Percentiles rank a stretch among this genome's conserved stretches.
Evolutionary conservation across 2,329 filamentous ascomycete genomes (phyloP).

Genomic region (Fragosphaeria purpurea): DNA sequence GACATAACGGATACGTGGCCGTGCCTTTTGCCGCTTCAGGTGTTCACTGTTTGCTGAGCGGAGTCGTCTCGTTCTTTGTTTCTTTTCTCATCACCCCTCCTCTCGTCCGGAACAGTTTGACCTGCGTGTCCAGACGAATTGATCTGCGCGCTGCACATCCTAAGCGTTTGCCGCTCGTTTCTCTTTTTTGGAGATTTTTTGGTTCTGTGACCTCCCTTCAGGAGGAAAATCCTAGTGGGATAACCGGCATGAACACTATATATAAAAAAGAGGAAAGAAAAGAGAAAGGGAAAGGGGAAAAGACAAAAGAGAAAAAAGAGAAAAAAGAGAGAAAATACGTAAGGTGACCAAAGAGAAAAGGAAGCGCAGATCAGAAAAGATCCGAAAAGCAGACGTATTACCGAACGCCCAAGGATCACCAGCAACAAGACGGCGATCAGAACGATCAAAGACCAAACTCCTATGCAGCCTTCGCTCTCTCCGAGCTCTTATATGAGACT

Average conservation of each 20-base stretch:
- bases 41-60: too few relatives aligned
- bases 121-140: conserved; percentile 7
- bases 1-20: too few relatives aligned
- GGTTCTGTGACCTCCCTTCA: background rate
- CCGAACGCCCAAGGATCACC: too few relatives aligned
- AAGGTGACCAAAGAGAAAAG: background rate
- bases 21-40: too few relatives aligned
- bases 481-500: too few relatives aligned
- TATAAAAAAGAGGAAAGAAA: background rate
- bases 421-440: too few relatives aligned
- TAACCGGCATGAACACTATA: too few relatives aligned
- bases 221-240: too few relatives aligned
- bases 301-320: background rate
- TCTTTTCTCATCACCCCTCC: background rate
- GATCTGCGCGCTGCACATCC: conserved; percentile 3
- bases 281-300: background rate
- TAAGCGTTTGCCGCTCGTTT: background rate
- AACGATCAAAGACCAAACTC: too few relatives aligned
- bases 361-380: background rate
- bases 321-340: background rate
- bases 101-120: conserved; percentile 4
- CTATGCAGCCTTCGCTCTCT: too few relatives aligned
- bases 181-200: background rate
- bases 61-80: too few relatives aligned
- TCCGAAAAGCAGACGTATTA: too few relatives aligned